These are phyloP conservation scores for Botrytis elliptica DNA, from an alignment of 2,329 filamentous ascomycete genomes.

Conservation along the genomic window DNA sequence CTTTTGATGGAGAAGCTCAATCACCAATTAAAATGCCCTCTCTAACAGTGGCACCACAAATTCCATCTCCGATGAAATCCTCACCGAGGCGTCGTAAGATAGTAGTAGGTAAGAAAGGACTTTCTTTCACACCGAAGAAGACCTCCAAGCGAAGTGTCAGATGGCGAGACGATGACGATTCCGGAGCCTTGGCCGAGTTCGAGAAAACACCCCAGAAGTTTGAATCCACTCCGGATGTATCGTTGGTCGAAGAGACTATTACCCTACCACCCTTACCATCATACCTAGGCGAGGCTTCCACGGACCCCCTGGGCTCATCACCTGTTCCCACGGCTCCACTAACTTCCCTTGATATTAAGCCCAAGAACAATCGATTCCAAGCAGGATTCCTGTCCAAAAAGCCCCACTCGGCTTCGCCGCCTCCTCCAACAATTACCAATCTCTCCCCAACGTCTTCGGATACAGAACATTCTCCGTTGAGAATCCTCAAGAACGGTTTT, in stretches of 20 bases:
- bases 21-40: slow-evolving; percentile 42
- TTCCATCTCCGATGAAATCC: slow-evolving; percentile 67
- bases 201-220: slow-evolving; percentile 81
- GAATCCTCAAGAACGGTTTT: slow-evolving; percentile 51
- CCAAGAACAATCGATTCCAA: slow-evolving; percentile 77
- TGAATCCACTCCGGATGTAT: slow-evolving; percentile 55
- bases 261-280: slow-evolving; percentile 51
- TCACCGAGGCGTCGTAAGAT: slow-evolving; percentile 80
- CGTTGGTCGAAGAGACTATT: slow-evolving; percentile 49
- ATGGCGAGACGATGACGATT: slow-evolving; percentile 89
- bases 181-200: slow-evolving; percentile 84
- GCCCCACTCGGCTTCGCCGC: slow-evolving; percentile 55
- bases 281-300: slow-evolving; percentile 44
- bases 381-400: slow-evolving; percentile 79
- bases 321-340: slow-evolving; percentile 56
- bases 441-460: slow-evolving; percentile 52
- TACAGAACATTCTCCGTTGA: slow-evolving; percentile 55
- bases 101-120: slow-evolving; percentile 62
- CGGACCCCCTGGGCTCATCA: slow-evolving; percentile 48
- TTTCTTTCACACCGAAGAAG: slow-evolving; percentile 82
- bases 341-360: slow-evolving; percentile 58
- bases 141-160: slow-evolving; percentile 76
- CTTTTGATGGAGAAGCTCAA: slow-evolving; percentile 25
- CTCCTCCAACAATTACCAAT: slow-evolving; percentile 55
- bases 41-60: slow-evolving; percentile 39